Percentiles rank a stretch among this genome's conserved stretches.
Conservation (phyloP, 345 rosid genomes). For the Syzygium aromaticum region DNA sequence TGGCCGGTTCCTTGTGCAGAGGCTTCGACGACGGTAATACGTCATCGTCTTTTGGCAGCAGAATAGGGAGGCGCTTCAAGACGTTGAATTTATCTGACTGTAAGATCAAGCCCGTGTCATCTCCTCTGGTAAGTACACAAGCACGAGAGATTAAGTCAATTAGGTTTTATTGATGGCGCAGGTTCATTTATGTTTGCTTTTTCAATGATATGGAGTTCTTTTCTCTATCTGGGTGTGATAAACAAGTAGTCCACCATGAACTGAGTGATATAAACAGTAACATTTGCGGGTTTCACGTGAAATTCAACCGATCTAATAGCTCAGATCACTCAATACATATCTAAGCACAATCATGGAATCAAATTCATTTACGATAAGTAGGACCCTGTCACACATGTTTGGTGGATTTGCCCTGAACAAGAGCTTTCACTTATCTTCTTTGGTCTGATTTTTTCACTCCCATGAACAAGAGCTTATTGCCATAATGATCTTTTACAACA, state of each 20-base stretch:
- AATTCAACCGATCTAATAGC: neutral
- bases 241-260: neutral
- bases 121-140: slow-evolving; percentile 27
- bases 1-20: neutral
- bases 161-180: neutral
- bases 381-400: neutral
- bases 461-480: neutral
- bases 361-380: neutral
- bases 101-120: slow-evolving; percentile 41
- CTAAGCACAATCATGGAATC: neutral
- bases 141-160: neutral
- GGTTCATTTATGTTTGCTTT: neutral
- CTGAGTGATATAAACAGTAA: neutral
- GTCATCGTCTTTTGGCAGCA: slow-evolving; percentile 11
- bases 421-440: neutral
- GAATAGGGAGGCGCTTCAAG: slow-evolving; percentile 40
- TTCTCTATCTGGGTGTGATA: neutral
- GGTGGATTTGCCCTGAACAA: neutral
- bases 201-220: neutral
- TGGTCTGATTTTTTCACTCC: neutral
- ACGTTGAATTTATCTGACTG: slow-evolving; percentile 32
- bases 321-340: neutral
- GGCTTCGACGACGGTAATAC: neutral
- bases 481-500: slow-evolving; percentile 14
- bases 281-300: neutral